Evolutionary conservation across 768 basidiomycete genomes (phyloP).

Genomic region (Suillus placidus): DNA sequence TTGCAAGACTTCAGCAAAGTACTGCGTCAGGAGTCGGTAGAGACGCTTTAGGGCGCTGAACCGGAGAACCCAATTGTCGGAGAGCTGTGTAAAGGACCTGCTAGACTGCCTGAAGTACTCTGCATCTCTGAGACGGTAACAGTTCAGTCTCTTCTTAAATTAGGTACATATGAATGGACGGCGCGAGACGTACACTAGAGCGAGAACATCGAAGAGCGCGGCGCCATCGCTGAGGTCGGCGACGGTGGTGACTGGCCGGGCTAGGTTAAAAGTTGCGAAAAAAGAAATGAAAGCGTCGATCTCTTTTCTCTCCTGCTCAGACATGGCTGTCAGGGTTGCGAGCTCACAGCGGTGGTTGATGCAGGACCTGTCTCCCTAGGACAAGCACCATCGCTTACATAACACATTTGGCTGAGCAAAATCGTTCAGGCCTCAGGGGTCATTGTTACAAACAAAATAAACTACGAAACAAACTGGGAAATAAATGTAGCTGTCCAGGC

Average conservation of each 20-base stretch:
- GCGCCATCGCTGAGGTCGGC: slow-evolving; percentile 81
- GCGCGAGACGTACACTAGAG: slow-evolving; percentile 61
- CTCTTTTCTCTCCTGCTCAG: slow-evolving; percentile 56
- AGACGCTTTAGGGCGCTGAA: slow-evolving; percentile 83
- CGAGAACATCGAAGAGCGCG: slow-evolving; percentile 74
- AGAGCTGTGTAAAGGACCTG: slow-evolving; percentile 59
- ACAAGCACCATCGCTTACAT: too few relatives aligned
- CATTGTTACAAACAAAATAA: too few relatives aligned
- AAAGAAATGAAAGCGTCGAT: slow-evolving; percentile 82
- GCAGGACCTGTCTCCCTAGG: background rate
- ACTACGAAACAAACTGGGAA: too few relatives aligned
- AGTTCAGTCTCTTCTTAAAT: slow-evolving; percentile 12
- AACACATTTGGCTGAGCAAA: too few relatives aligned
- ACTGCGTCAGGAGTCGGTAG: slow-evolving; percentile 87
- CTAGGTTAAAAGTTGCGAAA: slow-evolving; percentile 72
- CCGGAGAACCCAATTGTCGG: slow-evolving; percentile 89
- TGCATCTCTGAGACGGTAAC: slow-evolving; percentile 59
- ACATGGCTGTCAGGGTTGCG: slow-evolving; percentile 25
- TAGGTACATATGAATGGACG: background rate
- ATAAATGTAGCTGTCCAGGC: too few relatives aligned
- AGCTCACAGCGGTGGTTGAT: background rate
- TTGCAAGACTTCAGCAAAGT: slow-evolving; percentile 81
- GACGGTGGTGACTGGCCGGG: slow-evolving; percentile 60
- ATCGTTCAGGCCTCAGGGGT: too few relatives aligned
- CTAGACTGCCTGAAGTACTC: slow-evolving; percentile 73